Percentiles rank a stretch among this genome's conserved stretches.
These are phyloP conservation scores for Nymphaea thermarum DNA, from an alignment of 164 flowering plant species.

Conservation along the genomic window DNA sequence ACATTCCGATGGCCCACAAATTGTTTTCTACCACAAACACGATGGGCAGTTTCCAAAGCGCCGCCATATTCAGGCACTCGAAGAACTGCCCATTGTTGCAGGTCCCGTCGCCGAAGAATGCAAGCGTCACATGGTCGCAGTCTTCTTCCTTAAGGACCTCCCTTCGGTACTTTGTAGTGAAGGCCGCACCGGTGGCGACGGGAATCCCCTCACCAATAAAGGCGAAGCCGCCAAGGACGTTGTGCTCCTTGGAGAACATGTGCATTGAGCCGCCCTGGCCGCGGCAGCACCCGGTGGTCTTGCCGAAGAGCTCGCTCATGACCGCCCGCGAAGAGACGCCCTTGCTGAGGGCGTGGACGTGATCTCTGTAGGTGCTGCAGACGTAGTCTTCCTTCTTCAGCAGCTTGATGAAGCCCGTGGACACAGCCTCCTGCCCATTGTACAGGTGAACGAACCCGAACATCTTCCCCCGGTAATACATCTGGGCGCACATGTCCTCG, in stretches of 20 bases:
- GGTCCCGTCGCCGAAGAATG: conserved; percentile 94
- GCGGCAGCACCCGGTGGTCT: conserved; percentile 81
- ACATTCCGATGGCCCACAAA: conserved; percentile 99
- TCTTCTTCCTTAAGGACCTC: conserved; percentile 62
- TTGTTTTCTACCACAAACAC: conserved; percentile 95
- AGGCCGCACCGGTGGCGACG: conserved; percentile 91
- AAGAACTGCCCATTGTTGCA: conserved; percentile 90
- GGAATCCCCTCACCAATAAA: conserved; percentile 97
- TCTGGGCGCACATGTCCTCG: conserved; percentile 97
- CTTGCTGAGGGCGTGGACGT: conserved; percentile 85
- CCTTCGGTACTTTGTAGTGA: conserved; percentile 60
- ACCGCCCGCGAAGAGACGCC: conserved; percentile 79
- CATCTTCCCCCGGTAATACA: conserved; percentile 96
- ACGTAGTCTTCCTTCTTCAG: conserved; percentile 60
- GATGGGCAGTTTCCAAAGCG: conserved; percentile 88
- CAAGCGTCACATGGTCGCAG: conserved; percentile 67
- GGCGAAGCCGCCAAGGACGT: conserved; percentile 91
- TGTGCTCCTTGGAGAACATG: conserved; percentile 89
- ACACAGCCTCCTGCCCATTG: conserved; percentile 91
- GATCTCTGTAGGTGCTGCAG: conserved; percentile 85
- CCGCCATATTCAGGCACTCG: conserved; percentile 98
- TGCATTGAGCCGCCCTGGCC: conserved; percentile 99
- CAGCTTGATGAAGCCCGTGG: conserved; percentile 87
- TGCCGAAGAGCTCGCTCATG: conserved; percentile 92
- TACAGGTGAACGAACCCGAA: conserved; percentile 91